Base-by-base conservation (phyloP, 768 basidiomycete species). In the Leucocoprinus birnbaumii region DNA sequence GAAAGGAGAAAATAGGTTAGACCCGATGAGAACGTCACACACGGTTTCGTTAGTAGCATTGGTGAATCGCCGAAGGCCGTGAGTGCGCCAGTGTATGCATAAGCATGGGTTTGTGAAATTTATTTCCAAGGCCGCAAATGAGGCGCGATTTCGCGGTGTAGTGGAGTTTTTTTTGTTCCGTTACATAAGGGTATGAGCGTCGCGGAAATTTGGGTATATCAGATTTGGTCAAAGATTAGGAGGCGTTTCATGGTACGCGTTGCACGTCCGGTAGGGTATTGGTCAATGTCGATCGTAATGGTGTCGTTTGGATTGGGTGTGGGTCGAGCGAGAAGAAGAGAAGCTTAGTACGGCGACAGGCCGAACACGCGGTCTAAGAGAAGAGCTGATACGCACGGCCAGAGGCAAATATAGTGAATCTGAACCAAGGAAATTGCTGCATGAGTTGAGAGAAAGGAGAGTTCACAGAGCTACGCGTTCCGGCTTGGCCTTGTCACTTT, bases 371-470 rank as follows among this genome's bases (percentile, higher is more conserved):
- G 49, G 51, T 47, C 3, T 11, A 38, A 38, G 16, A 13, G 16
- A 35, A 49, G 46, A n/a, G n/a, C 50, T 26, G 43, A 35, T 51
- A 81, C 83, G 68, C 63, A 84, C 83, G 62, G 56, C 75, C 73
- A 52, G 74, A 55, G 3, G 82, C 73, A 48, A 71, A 61, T 3
- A 74, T 71, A 16, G 78, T 72, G 60, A 85, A 71, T 65, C 77
- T 79, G 60, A 74, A 65, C 83, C 83, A 85, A 26, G 84, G 84
- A 68, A 84, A 84, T 55, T 68, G 72, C 61, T 71, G 65, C 76
- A 83, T 82, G 26, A 41, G 26, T n/a, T n/a, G n/a, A n/a, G n/a
- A n/a, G n/a, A n/a, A n/a, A 52, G 48, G 13, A 38, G 55, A 49
- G 21, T 41, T n/a, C n/a, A n/a, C 13, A 6, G n/a, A 16, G n/a